phyloP scores from a whole-genome alignment of 2,329 filamentous ascomycete genomes.

The Chrysoporthe puriensis region DNA sequence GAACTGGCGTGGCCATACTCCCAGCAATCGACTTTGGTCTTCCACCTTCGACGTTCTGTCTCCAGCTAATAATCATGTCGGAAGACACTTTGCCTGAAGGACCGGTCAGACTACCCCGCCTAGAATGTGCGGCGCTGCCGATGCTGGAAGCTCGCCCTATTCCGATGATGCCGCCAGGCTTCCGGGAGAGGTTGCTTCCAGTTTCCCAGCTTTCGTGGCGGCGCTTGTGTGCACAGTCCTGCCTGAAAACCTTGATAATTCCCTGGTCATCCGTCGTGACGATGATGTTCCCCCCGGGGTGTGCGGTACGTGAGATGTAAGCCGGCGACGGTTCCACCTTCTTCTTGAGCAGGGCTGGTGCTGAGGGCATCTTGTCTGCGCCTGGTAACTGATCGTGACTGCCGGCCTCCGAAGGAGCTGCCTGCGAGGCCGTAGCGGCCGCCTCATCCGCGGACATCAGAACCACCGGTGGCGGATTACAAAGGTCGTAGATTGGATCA shows the following conservation, averaged over 20 bases:
- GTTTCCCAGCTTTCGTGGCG: constrained; percentile 78
- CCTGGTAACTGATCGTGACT: constrained; percentile 17
- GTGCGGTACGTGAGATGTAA: constrained; percentile 75
- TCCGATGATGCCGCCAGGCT: constrained; percentile 59
- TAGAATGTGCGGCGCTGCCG: constrained; percentile 50
- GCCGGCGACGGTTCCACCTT: constrained; percentile 72
- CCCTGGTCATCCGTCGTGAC: constrained; percentile 88
- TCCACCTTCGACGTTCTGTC: constrained; percentile 63
- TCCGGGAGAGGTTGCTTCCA: constrained; percentile 74
- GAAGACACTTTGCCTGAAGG: constrained; percentile 45
- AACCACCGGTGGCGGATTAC: constrained; percentile 90
- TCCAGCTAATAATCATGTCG: constrained; percentile 88
- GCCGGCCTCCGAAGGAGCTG: constrained; percentile 31
- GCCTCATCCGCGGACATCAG: constrained; percentile 74
- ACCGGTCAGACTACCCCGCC: constrained; percentile 56
- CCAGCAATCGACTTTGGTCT: constrained; percentile 42
- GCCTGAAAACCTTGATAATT: constrained; percentile 90
- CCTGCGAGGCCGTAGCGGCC: constrained; percentile 39
- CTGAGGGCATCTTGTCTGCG: constrained; percentile 28
- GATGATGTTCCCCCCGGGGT: constrained; percentile 85
- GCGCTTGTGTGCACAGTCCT: constrained; percentile 91
- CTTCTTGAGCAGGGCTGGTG: constrained; percentile 40
- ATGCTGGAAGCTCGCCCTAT: constrained; percentile 61
- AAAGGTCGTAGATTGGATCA: constrained; percentile 94
- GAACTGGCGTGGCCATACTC: constrained; percentile 41